Percentiles rank a stretch among this genome's conserved stretches.
Conservation (phyloP, 176 grass and related monocot genomes). For the Triticum timopheevii region DNA sequence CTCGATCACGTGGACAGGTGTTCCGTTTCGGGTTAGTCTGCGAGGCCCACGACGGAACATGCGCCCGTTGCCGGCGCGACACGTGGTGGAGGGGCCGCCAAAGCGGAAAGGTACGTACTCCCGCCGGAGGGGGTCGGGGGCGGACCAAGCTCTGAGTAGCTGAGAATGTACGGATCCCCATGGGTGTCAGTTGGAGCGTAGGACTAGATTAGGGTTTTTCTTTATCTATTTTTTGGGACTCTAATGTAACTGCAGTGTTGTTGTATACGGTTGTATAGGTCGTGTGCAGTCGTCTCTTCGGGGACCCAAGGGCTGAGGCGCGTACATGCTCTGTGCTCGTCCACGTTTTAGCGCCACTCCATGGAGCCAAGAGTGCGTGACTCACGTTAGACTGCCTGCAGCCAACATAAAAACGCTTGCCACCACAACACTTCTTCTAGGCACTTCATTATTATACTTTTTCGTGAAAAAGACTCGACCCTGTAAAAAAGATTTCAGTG, state of each 20-base stretch:
- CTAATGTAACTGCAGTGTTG: background rate
- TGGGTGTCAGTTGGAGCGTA: background rate
- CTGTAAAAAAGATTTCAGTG: too few species aligned
- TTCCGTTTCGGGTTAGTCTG: constrained; percentile 23
- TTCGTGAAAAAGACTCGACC: too few species aligned
- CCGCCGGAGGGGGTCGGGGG: background rate
- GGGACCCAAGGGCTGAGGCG: background rate
- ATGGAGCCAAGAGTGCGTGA: background rate
- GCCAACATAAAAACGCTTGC: background rate
- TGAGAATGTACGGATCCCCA: background rate
- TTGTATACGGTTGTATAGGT: background rate
- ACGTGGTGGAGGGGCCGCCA: background rate
- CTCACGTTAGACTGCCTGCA: background rate
- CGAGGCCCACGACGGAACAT: background rate
- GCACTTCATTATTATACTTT: too few species aligned
- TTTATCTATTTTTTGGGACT: background rate
- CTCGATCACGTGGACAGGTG: constrained; percentile 28
- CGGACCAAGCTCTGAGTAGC: background rate
- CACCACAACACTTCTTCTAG: background rate
- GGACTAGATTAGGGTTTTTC: background rate
- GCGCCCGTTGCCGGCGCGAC: background rate
- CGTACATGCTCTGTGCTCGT: background rate
- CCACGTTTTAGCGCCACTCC: background rate
- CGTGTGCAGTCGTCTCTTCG: background rate
- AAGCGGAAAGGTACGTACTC: background rate